Conservation (phyloP, 352 stramenopile genomes). For the Phytophthora macrochlamydospora region DNA sequence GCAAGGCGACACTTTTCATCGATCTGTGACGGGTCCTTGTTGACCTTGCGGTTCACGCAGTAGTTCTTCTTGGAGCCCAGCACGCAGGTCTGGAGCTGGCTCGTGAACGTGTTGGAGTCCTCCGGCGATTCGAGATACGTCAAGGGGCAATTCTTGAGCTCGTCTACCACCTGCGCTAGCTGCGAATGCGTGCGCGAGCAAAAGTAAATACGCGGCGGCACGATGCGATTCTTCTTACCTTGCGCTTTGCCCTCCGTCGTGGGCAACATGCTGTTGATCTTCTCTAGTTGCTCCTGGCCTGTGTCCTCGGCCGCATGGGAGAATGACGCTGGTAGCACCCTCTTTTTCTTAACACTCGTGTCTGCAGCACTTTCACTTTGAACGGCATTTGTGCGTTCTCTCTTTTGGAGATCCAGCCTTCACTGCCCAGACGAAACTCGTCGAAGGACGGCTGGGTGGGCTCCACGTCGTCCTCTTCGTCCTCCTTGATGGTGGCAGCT, state of each 20-base stretch:
- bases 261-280: constrained; percentile 1
- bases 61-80: constrained; percentile 82
- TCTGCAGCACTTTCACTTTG: background rate
- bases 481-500: background rate
- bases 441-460: constrained; percentile 30
- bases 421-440: background rate
- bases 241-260: constrained; percentile 37
- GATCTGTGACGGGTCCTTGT: constrained; percentile 55
- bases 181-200: constrained; percentile 90
- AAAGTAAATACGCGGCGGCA: constrained; percentile 81
- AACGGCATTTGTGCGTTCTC: background rate
- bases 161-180: constrained; percentile 78
- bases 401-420: constrained; percentile 21
- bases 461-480: constrained; percentile 29
- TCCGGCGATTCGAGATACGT: constrained; percentile 61
- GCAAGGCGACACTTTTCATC: constrained; percentile 76
- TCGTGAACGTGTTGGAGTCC: constrained; percentile 31
- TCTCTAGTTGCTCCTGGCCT: constrained; percentile 11
- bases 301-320: constrained; percentile 16
- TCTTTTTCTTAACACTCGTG: constrained; percentile 25
- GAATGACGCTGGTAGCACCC: constrained; percentile 32
- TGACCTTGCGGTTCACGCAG: constrained; percentile 81
- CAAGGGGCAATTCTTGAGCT: constrained; percentile 78
- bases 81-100: constrained; percentile 78
- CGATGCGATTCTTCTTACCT: constrained; percentile 30